Base-by-base conservation (phyloP, 1,284 basidiomycete genomes). In the Irpex rosettiformis region DNA sequence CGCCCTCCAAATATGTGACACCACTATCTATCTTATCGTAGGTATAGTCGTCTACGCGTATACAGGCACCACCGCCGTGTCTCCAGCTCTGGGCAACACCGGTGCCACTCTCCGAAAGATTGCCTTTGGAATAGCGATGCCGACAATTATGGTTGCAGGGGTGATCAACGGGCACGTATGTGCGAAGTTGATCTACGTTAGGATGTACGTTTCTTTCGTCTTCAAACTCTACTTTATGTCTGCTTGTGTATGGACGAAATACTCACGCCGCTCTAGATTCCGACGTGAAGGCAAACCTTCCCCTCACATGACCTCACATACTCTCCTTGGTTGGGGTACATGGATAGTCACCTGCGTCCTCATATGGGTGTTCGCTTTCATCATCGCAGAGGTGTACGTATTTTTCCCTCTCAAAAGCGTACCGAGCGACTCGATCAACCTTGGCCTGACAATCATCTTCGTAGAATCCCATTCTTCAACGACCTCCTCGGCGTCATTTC, bases 391-490 rank as follows among this genome's bases (percentile, higher is more conserved):
- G 63, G 69, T 72, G 1, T 71, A 71, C 52, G 70, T 70, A 21
- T 72, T 72, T 63, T 72, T 72, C 67, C n/a, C n/a, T n/a, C n/a
- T n/a, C n/a, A n/a, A n/a, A n/a, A n/a, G n/a, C n/a, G n/a, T n/a
- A n/a, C n/a, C n/a, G n/a, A n/a, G n/a, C n/a, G n/a, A n/a, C n/a
- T n/a, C n/a, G n/a, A n/a, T n/a, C n/a, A n/a, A n/a, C n/a, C n/a
- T n/a, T n/a, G n/a, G n/a, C n/a, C 33, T 40, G 3, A 70, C 71
- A 1, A 71, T 71, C 49, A 43, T 72, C 51, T 71, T 72, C 53
- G 71, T 70, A 3, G 71, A 72, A 64, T 72, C 52, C 71, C 71
- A 21, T 72, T 72, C 64, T 72, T 72, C 67, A 72, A 72, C 60
- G 71, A 69, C 51, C 62, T 72, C 10, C 65, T 72, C 27, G 68